Evolutionary conservation across 108 stramenopile genomes (phyloP).

Genomic region (Fragilariopsis cylindrus): DNA sequence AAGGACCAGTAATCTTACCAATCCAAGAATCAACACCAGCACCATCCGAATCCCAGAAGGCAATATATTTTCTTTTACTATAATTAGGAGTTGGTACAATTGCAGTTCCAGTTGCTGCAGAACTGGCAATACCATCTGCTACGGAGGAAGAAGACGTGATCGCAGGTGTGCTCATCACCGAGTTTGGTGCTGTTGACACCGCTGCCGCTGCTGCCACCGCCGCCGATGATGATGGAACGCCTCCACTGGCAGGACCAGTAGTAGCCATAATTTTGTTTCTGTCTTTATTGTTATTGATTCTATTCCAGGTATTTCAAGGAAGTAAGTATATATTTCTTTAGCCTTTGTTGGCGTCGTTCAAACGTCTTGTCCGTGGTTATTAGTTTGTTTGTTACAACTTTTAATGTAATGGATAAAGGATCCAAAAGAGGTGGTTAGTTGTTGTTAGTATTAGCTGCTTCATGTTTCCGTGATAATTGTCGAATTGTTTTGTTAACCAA

Average conservation of each 20-base stretch:
- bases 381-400: no score
- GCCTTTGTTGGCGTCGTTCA: no score
- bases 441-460: no score
- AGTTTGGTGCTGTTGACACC: background rate
- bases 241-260: background rate
- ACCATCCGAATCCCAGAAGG: slow-evolving; percentile 33
- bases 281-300: background rate
- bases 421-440: no score
- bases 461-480: no score
- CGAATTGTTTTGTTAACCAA: no score
- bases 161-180: background rate
- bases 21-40: slow-evolving; percentile 25
- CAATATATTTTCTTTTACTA: background rate
- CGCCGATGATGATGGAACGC: slow-evolving; percentile 1
- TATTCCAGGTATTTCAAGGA: no score
- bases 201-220: background rate
- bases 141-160: slow-evolving; percentile 8
- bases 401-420: no score
- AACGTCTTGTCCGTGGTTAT: no score
- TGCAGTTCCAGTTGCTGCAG: background rate
- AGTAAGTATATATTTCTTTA: no score
- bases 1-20: slow-evolving; percentile 15
- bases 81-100: background rate
- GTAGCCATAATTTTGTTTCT: background rate
- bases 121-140: background rate